phyloP scores from a whole-genome alignment of 257 asterid species.

The Solanum rostratum region DNA sequence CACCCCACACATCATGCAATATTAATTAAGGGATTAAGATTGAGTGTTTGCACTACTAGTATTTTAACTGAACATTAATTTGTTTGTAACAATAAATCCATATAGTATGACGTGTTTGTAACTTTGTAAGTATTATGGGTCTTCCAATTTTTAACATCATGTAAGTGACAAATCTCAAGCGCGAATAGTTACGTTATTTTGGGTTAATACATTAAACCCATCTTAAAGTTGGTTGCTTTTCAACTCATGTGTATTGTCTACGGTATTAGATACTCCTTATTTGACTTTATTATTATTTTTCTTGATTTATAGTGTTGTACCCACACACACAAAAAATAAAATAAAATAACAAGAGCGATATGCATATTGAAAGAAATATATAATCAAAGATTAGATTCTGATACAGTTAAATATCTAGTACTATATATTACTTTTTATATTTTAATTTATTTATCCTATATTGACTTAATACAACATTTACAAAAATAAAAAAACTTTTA shows the following conservation, averaged over 20 bases:
- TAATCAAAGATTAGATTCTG: neutral
- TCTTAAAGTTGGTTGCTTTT: neutral
- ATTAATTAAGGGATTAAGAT: neutral
- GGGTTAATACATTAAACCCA: neutral
- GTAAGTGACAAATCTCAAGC: constrained; percentile 4
- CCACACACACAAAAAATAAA: neutral
- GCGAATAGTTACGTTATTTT: neutral
- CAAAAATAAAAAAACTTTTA: too few relatives aligned
- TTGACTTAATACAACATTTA: neutral
- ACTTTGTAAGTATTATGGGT: neutral
- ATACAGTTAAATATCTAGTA: neutral
- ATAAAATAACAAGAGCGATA: too few relatives aligned
- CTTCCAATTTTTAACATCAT: constrained; percentile 6
- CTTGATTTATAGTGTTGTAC: neutral
- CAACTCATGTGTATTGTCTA: neutral
- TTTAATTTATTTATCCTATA: neutral
- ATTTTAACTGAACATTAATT: neutral
- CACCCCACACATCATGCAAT: constrained; percentile 33
- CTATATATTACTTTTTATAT: neutral
- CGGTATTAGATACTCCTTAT: neutral
- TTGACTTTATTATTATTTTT: neutral
- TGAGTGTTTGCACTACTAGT: neutral
- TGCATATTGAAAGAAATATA: neutral
- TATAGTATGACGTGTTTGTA: constrained; percentile 8
- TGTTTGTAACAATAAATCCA: neutral